Conservation (phyloP, 2,329 filamentous ascomycete genomes). For the Phyllosticta citrichinensis region DNA sequence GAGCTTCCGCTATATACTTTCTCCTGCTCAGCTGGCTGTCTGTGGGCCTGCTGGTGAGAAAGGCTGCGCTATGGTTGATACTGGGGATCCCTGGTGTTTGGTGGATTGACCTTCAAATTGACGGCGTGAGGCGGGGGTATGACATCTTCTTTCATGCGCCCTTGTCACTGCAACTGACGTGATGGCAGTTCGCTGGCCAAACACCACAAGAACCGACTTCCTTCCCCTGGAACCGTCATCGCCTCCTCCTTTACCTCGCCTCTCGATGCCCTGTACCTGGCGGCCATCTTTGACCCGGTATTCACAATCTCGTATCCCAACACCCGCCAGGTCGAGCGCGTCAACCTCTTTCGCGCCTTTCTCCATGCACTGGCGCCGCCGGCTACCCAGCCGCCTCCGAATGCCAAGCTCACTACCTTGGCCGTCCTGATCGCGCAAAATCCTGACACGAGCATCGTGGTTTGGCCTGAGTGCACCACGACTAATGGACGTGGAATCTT, state of each 20-base stretch:
- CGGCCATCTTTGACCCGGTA: slow-evolving; percentile 90
- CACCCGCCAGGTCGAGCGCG: slow-evolving; percentile 60
- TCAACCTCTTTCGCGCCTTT: slow-evolving; percentile 69
- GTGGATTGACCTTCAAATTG: slow-evolving; percentile 98
- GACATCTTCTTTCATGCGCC: slow-evolving; percentile 14
- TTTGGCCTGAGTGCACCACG: slow-evolving; percentile 90
- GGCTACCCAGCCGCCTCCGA: slow-evolving; percentile 22
- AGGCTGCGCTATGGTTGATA: slow-evolving; percentile 78
- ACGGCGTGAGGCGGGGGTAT: slow-evolving; percentile 85
- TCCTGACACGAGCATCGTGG: slow-evolving; percentile 65
- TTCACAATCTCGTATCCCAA: slow-evolving; percentile 79
- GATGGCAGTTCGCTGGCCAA: slow-evolving; percentile 51
- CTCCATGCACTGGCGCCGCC: slow-evolving; percentile 59
- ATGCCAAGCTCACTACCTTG: slow-evolving; percentile 27
- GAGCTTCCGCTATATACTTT: slow-evolving; percentile 62
- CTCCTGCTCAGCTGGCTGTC: slow-evolving; percentile 74
- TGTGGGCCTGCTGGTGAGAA: slow-evolving; percentile 58
- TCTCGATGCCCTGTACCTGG: slow-evolving; percentile 85
- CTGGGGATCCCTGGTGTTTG: slow-evolving; percentile 85
- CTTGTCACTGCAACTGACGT: slow-evolving; percentile 1
- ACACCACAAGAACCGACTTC: slow-evolving; percentile 61
- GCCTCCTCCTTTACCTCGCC: slow-evolving; percentile 87
- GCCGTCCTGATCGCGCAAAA: slow-evolving; percentile 51
- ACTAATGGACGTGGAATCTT: slow-evolving; percentile 89
- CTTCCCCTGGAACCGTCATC: slow-evolving; percentile 70